phyloP scores from a whole-genome alignment of 257 asterid genomes.

The Fraxinus anomala region DNA sequence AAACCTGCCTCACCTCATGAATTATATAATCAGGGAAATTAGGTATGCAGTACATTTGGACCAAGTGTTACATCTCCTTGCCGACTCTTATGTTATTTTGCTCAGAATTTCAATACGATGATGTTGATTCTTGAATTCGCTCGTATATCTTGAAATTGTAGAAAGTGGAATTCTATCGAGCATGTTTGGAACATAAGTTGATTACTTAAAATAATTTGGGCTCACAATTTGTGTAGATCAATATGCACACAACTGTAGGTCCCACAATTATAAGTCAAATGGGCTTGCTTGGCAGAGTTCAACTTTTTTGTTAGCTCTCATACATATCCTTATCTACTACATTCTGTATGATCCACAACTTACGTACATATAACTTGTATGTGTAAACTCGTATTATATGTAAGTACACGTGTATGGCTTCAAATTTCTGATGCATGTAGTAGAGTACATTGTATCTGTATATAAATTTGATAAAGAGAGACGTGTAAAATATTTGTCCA shows the following conservation, averaged over 20 bases:
- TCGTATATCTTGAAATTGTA: not conserved
- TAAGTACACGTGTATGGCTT: not conserved
- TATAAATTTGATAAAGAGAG: not conserved
- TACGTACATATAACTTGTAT: too few relatives aligned
- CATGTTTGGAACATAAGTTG: too few relatives aligned
- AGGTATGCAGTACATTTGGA: not conserved
- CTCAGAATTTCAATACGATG: not conserved
- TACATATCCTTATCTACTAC: too few relatives aligned
- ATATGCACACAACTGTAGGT: too few relatives aligned
- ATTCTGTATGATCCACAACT: too few relatives aligned
- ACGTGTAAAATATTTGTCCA: not conserved
- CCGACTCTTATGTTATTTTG: not conserved
- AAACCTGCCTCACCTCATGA: conserved; percentile 21
- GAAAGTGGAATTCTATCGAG: too few relatives aligned
- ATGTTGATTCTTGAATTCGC: not conserved
- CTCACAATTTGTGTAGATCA: too few relatives aligned
- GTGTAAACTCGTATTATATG: not conserved
- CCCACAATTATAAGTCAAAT: too few relatives aligned
- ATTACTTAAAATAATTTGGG: too few relatives aligned
- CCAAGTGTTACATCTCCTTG: not conserved
- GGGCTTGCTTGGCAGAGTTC: too few relatives aligned
- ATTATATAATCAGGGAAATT: not conserved
- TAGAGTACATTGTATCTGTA: too few relatives aligned
- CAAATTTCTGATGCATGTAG: not conserved
- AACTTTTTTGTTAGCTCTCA: too few relatives aligned